Evolutionary conservation across 2,329 filamentous ascomycete species (phyloP), one percentile per base, ranked within the genome.

Genomic region (Microcyclospora pomicola): DNA sequence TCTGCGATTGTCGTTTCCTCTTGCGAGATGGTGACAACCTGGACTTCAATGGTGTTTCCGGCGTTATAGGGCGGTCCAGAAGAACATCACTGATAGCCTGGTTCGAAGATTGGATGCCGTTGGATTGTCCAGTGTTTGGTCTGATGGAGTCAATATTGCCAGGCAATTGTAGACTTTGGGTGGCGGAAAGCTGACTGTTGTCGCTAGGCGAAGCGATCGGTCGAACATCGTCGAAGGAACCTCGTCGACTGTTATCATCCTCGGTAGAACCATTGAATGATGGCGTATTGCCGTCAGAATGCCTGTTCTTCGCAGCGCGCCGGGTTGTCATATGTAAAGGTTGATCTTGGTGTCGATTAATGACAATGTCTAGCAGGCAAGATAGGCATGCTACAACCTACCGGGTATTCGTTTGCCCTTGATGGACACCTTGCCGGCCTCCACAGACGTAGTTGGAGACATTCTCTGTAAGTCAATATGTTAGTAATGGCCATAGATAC

Each of bases 281-380:
- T 33, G 48, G 44, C 7, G 47, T 30, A 9, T 30, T 37, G 12
- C 39, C 44, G 28, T 48, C 42, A 12, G 40, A 32, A 27, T 34
- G 34, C 12, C 38, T 42, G 16, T 37, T 43, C 31, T 43, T 43
- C 35, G 45, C 50, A 29, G 46, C 47, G 33, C 49, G 46, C 30
- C 65, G 59, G 36, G 64, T 68, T 40, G 61, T 67, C 65, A 69
- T 69, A 53, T 66, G 64, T 50, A 66, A 55, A 37, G 64, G 62
- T 53, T 61, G 58, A 42, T 64, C 63, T n/a, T n/a, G n/a, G n/a
- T n/a, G n/a, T n/a, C n/a, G n/a, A n/a, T n/a, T n/a, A n/a, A n/a
- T n/a, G n/a, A n/a, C n/a, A n/a, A n/a, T n/a, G n/a, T n/a, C n/a
- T n/a, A n/a, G n/a, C n/a, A n/a, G n/a, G n/a, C n/a, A n/a, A n/a